These are phyloP conservation scores for Graphium sp. DNA, from an alignment of 2,329 filamentous ascomycete genomes.

Conservation along the genomic window DNA sequence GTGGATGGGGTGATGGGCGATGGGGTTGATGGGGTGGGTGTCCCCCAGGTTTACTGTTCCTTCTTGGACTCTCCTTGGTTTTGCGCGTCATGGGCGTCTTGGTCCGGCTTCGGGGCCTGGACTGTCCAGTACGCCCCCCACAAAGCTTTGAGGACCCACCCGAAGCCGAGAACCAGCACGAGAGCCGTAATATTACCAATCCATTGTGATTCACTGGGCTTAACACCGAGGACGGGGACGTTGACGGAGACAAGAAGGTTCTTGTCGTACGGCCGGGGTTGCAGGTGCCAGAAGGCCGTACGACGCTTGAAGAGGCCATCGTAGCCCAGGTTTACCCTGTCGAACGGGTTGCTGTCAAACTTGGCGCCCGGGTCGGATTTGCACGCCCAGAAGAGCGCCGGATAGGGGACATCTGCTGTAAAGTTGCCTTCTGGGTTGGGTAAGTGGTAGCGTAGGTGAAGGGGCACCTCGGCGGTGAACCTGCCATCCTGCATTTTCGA, in stretches of 20 bases:
- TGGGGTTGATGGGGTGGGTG: no score
- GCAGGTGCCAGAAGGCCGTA: slow-evolving; percentile 71
- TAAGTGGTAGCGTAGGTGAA: slow-evolving; percentile 71
- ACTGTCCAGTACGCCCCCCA: no score
- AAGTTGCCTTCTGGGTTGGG: slow-evolving; percentile 39
- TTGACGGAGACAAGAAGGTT: slow-evolving; percentile 35
- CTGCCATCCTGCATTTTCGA: slow-evolving; percentile 15
- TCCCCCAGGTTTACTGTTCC: no score
- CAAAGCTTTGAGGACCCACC: no score
- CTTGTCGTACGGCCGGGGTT: slow-evolving; percentile 25
- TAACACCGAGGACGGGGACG: slow-evolving; percentile 56
- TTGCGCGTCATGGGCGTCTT: no score
- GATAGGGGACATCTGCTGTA: slow-evolving; percentile 53
- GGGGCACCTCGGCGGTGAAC: slow-evolving; percentile 57
- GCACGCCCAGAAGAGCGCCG: slow-evolving; percentile 84
- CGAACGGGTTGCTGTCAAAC: slow-evolving; percentile 68
- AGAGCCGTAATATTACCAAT: no score
- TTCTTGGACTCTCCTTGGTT: no score
- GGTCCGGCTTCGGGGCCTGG: no score
- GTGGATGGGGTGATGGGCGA: no score
- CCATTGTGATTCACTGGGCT: no score
- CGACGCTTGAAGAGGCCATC: slow-evolving; percentile 60
- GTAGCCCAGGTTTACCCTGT: slow-evolving; percentile 69
- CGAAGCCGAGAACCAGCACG: no score
- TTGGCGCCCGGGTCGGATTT: slow-evolving; percentile 46